Evolutionary conservation across 805 yeast genomes (phyloP).

Genomic region (Lipomyces yamanashiensis): DNA sequence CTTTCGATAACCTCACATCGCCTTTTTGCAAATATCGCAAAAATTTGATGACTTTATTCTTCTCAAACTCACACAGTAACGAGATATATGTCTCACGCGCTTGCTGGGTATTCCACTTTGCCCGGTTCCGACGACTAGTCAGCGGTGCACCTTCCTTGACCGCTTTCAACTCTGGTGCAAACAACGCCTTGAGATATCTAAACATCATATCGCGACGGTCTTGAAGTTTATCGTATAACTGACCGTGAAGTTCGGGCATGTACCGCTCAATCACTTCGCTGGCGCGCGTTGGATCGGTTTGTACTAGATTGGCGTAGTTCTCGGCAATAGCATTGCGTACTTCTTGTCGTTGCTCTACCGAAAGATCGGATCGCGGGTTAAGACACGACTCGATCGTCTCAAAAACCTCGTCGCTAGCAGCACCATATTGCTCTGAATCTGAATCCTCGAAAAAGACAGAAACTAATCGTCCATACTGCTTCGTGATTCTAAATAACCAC

Average conservation of each 20-base stretch:
- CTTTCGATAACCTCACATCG: slow-evolving; percentile 34
- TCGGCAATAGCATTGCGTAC: slow-evolving; percentile 25
- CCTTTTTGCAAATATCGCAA: slow-evolving; percentile 33
- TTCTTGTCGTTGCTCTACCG: slow-evolving; percentile 25
- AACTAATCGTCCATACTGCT: slow-evolving; percentile 57
- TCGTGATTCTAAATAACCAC: slow-evolving; percentile 59
- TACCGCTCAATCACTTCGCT: slow-evolving; percentile 30
- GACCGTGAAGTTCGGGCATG: slow-evolving; percentile 32
- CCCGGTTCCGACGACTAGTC: slow-evolving; percentile 9
- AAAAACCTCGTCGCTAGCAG: slow-evolving; percentile 32
- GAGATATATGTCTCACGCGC: slow-evolving; percentile 36
- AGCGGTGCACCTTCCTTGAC: slow-evolving; percentile 19
- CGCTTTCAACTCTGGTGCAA: slow-evolving; percentile 19
- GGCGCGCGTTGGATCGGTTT: slow-evolving; percentile 29
- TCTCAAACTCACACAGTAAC: slow-evolving; percentile 35
- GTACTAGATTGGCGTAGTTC: slow-evolving; percentile 32
- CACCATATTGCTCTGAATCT: slow-evolving; percentile 7
- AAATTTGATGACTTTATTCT: slow-evolving; percentile 28
- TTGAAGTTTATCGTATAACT: slow-evolving; percentile 25
- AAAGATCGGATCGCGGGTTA: slow-evolving; percentile 19
- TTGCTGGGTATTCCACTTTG: slow-evolving; percentile 37
- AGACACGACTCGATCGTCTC: slow-evolving; percentile 34
- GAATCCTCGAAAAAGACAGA: slow-evolving; percentile 34
- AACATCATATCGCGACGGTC: slow-evolving; percentile 27
- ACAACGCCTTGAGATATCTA: slow-evolving; percentile 31